These are phyloP conservation scores for Arctostaphylos glauca DNA, from an alignment of 148 eudicot species.

Conservation along the genomic window DNA sequence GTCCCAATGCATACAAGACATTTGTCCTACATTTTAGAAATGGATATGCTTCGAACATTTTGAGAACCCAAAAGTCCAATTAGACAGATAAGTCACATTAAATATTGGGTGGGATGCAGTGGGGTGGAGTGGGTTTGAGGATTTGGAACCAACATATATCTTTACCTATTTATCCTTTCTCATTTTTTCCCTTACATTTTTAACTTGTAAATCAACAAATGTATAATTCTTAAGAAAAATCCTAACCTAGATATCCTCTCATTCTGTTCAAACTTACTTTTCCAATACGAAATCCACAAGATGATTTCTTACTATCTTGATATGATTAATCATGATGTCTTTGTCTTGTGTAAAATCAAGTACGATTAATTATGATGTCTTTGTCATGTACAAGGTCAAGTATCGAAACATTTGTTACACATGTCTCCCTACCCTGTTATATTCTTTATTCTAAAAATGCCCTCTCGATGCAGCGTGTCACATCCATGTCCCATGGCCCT, in stretches of 20 bases:
- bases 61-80: background rate
- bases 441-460: background rate
- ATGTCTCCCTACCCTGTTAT: background rate
- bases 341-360: too few relatives aligned
- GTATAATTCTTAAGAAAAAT: background rate
- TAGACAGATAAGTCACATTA: background rate
- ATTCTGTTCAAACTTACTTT: background rate
- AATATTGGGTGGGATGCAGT: too few relatives aligned
- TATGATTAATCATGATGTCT: background rate
- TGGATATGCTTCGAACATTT: background rate
- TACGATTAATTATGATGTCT: background rate
- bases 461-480: background rate
- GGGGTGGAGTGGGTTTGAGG: background rate
- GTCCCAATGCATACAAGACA: background rate
- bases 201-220: background rate
- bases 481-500: background rate
- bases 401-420: too few relatives aligned
- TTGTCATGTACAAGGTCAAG: too few relatives aligned
- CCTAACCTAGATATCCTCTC: background rate
- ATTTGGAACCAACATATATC: background rate
- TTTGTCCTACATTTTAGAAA: background rate
- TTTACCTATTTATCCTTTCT: background rate
- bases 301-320: background rate
- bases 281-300: background rate
- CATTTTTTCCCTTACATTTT: background rate